Conservation (phyloP, 2,329 filamentous ascomycete genomes). For the Calonectria ilicicola region DNA sequence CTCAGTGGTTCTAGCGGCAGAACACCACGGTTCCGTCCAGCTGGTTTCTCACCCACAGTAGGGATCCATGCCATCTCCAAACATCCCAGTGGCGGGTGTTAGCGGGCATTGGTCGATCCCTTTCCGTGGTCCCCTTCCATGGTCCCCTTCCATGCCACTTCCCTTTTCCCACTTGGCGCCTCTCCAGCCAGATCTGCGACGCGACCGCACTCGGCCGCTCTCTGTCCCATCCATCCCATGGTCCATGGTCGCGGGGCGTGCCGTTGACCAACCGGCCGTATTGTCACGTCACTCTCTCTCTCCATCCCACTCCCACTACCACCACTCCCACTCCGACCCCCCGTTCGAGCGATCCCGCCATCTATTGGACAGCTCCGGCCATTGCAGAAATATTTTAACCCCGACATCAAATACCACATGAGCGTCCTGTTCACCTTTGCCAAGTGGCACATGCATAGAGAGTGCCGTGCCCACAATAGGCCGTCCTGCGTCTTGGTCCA, state of each 20-base stretch:
- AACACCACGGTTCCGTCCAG: not conserved
- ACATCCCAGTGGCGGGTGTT: conserved; percentile 9
- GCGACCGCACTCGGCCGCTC: not conserved
- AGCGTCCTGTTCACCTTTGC: not conserved
- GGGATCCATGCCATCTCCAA: conserved; percentile 6
- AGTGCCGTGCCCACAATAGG: not conserved
- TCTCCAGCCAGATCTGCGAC: not conserved
- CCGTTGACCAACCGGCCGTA: not conserved
- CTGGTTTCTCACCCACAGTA: not conserved
- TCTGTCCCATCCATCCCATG: not conserved
- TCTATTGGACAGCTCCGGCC: not conserved
- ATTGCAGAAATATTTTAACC: not conserved
- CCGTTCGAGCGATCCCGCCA: not conserved
- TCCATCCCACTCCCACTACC: not conserved
- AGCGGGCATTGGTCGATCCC: conserved; percentile 16
- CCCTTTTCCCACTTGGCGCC: not conserved
- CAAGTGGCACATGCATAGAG: not conserved
- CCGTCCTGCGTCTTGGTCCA: not conserved
- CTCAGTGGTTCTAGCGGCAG: conserved; percentile 7
- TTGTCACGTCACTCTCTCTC: conserved; percentile 12
- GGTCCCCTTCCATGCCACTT: not conserved
- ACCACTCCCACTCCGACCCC: not conserved
- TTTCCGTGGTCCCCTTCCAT: no score
- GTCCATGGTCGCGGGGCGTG: not conserved
- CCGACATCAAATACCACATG: not conserved